These are phyloP conservation scores for Amaranthus cruentus DNA, from an alignment of 148 eudicot genomes.

Conservation along the genomic window DNA sequence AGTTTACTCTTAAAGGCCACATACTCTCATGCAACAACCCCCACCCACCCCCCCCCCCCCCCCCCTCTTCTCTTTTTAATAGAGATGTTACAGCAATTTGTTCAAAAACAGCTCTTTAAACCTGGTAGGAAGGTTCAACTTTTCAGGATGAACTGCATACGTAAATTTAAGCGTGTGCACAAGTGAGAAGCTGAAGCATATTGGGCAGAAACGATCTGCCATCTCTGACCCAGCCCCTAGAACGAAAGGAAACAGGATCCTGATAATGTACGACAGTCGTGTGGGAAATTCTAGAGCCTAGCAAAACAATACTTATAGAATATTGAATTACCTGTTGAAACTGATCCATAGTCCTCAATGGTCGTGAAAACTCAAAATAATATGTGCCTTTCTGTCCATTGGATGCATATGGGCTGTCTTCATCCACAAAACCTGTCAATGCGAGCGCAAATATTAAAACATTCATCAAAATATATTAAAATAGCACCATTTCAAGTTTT, in stretches of 20 bases:
- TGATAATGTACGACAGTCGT: neutral
- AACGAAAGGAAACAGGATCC: neutral
- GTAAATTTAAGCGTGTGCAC: too few species aligned
- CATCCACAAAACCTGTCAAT: slow-evolving; percentile 62
- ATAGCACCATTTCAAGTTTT: neutral
- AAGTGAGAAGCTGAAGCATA: too few species aligned
- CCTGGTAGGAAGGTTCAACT: too few species aligned
- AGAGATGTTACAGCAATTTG: too few species aligned
- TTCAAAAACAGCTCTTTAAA: too few species aligned
- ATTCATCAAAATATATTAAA: neutral
- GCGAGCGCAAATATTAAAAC: slow-evolving; percentile 10
- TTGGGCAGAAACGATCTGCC: too few species aligned
- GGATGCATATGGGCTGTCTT: slow-evolving; percentile 69
- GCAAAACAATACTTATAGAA: neutral
- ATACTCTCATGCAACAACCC: too few species aligned
- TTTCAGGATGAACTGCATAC: too few species aligned
- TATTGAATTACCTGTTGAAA: slow-evolving; percentile 70
- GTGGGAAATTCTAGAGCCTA: slow-evolving; percentile 4
- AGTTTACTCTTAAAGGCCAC: too few species aligned
- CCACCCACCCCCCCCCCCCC: too few species aligned
- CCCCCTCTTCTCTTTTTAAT: too few species aligned
- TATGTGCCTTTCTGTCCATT: slow-evolving; percentile 70
- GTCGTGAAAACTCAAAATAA: slow-evolving; percentile 82
- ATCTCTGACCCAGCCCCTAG: too few species aligned
- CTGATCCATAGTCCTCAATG: slow-evolving; percentile 84